Base-by-base conservation (phyloP, 2,329 filamentous ascomycete species). In the Phialophora verrucosa region DNA sequence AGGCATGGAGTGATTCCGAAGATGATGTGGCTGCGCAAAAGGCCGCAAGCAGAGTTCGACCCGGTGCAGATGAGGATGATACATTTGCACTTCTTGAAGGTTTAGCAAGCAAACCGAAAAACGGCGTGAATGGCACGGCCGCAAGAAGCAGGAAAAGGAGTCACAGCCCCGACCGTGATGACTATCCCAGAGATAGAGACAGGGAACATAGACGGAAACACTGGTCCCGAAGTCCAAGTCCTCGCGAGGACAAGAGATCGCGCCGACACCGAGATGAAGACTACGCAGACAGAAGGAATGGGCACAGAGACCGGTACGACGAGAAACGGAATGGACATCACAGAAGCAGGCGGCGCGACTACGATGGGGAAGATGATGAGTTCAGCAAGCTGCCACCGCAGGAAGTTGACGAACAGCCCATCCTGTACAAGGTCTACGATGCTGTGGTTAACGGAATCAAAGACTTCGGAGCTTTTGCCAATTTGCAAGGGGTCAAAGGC, bases 391-490 rank as follows among this genome's bases (percentile, higher is more conserved):
- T 88, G 0, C 90, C 91, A 0, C 85, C 86, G 1, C 86, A 85
- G 1, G 92, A 96, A 73, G 76, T 96, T 10, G 95, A 99, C 77
- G 91, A 97, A 60, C 79, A 86, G 50, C 93, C 95, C 0, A 82
- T 93, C 38, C 79, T 96, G 6, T 89, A 89, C 82, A 99, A 99
- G 76, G 81, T 97, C 1, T 99, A 99, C 74, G 87, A 92, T 69
- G 95, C 95, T 1, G 89, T 90, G 74, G 91, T 98, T 14, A 97
- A 92, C 0, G 93, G 93, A 0, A 84, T 99, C 62, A 98, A 97
- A 74, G 92, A 97, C 68, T 99, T 98, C 79, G 95, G 95, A 11
- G 93, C 89, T 0, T 99, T 99, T 78, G 93, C 98, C 65, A 97
- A 96, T 72, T 77, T 99, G n/a, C 86, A 90, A 71, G 91, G 93